phyloP scores from a whole-genome alignment of 495 filamentous ascomycete genomes.

The Penicillium maclennaniae region DNA sequence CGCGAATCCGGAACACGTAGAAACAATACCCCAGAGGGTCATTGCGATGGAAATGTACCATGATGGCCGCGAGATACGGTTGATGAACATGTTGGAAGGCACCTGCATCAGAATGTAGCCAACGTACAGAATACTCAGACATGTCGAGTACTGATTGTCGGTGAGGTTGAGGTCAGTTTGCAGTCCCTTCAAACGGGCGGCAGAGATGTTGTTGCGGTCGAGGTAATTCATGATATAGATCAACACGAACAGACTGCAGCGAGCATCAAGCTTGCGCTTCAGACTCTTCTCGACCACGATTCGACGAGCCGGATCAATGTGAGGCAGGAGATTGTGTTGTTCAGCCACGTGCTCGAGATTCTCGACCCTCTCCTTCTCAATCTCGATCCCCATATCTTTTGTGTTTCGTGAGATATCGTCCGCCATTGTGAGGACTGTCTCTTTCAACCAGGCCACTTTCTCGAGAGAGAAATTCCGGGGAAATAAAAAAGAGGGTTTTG shows the following conservation, averaged over 20 bases:
- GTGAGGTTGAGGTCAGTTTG: conserved; percentile 45
- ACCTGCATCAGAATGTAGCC: conserved; percentile 43
- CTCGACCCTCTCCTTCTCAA: conserved; percentile 20
- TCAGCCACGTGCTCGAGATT: conserved; percentile 23
- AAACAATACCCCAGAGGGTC: conserved; percentile 65
- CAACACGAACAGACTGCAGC: conserved; percentile 28
- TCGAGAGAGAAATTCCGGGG: conserved; percentile 1
- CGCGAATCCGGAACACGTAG: conserved; percentile 52
- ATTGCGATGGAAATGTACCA: conserved; percentile 61
- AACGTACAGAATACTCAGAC: conserved; percentile 65
- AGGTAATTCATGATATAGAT: conserved; percentile 40
- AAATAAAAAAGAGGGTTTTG: no score
- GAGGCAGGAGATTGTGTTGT: conserved; percentile 9
- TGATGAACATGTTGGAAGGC: conserved; percentile 41
- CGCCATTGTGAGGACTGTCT: conserved; percentile 14
- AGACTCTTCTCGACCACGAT: conserved; percentile 27
- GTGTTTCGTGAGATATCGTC: conserved; percentile 20
- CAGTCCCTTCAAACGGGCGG: conserved; percentile 48
- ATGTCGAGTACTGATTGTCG: conserved; percentile 51
- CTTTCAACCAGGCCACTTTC: conserved; percentile 5
- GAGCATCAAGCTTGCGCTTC: conserved; percentile 31
- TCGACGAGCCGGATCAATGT: conserved; percentile 24
- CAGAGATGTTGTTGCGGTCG: conserved; percentile 53
- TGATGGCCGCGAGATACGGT: conserved; percentile 47
- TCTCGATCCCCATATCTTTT: conserved; percentile 15